phyloP scores from a whole-genome alignment of 257 asterid genomes.

The Scutellaria minor region DNA sequence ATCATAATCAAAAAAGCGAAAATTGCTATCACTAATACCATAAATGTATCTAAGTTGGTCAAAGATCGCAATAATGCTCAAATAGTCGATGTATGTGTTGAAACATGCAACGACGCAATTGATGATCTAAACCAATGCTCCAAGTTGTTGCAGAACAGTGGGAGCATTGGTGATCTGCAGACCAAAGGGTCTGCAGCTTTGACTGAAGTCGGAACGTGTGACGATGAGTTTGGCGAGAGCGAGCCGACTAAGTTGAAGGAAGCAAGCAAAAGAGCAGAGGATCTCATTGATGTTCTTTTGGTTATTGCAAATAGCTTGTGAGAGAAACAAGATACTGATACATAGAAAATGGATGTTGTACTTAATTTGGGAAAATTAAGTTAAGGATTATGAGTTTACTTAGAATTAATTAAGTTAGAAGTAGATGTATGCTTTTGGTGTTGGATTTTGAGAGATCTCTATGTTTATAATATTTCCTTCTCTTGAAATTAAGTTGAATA shows the following conservation, averaged over 20 bases:
- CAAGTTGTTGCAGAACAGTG: neutral
- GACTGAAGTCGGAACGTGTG: slow-evolving; percentile 34
- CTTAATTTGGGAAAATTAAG: no score
- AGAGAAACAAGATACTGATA: neutral
- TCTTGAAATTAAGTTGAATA: no score
- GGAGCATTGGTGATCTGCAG: neutral
- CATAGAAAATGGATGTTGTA: no score
- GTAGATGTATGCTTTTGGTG: no score
- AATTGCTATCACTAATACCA: neutral
- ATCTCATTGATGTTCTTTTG: slow-evolving; percentile 23
- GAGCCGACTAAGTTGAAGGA: slow-evolving; percentile 39
- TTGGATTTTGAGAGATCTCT: no score
- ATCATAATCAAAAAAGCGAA: slow-evolving; percentile 21
- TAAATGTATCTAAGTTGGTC: neutral
- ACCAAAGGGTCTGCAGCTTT: slow-evolving; percentile 41
- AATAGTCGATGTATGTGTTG: slow-evolving; percentile 29
- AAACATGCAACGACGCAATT: slow-evolving; percentile 27
- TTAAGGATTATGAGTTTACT: no score
- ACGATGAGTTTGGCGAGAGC: slow-evolving; percentile 25
- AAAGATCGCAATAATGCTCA: neutral
- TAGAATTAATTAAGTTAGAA: no score
- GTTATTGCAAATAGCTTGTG: slow-evolving; percentile 28
- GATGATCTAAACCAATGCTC: slow-evolving; percentile 14
- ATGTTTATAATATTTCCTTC: no score
- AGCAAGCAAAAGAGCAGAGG: slow-evolving; percentile 19